Evolutionary conservation across 345 rosid genomes (phyloP).

Genomic region (Citrus sinensis): DNA sequence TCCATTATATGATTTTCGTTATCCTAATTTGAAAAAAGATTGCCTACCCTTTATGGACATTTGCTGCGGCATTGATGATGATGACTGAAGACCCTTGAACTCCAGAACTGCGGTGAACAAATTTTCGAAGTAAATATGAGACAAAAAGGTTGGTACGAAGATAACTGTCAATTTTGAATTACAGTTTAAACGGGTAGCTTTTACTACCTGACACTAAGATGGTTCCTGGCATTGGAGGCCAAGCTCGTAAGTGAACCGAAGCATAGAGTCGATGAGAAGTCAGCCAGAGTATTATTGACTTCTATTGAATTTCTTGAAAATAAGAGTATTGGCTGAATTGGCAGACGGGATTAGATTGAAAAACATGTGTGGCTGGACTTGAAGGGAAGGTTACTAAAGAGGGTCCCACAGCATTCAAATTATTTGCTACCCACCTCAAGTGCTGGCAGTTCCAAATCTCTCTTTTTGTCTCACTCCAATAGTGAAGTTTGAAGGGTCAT

Average conservation of each 20-base stretch:
- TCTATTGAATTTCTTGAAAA: slow-evolving; percentile 8
- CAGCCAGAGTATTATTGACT: not conserved
- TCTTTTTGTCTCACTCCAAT: slow-evolving; percentile 22
- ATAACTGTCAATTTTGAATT: slow-evolving; percentile 16
- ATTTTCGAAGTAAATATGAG: not conserved
- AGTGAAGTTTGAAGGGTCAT: not conserved
- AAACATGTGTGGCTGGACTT: slow-evolving; percentile 47
- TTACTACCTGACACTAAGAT: slow-evolving; percentile 79
- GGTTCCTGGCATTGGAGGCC: slow-evolving; percentile 76
- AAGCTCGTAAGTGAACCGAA: not conserved
- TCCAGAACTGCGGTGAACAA: slow-evolving; percentile 50
- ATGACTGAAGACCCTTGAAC: slow-evolving; percentile 44
- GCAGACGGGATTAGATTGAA: slow-evolving; percentile 36
- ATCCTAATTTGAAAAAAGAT: slow-evolving; percentile 1
- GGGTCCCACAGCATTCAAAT: slow-evolving; percentile 37
- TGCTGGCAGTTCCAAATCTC: not conserved
- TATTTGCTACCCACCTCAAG: slow-evolving; percentile 1
- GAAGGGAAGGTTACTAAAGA: slow-evolving; percentile 17
- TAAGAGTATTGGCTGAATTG: slow-evolving; percentile 11
- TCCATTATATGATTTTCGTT: not conserved
- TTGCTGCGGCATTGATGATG: slow-evolving; percentile 37
- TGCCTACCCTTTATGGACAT: slow-evolving; percentile 59
- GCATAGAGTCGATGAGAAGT: not conserved
- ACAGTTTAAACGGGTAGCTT: slow-evolving; percentile 8
- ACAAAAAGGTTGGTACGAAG: not conserved